phyloP scores from a whole-genome alignment of 257 asterid species.

The Linderniella brevidens region DNA sequence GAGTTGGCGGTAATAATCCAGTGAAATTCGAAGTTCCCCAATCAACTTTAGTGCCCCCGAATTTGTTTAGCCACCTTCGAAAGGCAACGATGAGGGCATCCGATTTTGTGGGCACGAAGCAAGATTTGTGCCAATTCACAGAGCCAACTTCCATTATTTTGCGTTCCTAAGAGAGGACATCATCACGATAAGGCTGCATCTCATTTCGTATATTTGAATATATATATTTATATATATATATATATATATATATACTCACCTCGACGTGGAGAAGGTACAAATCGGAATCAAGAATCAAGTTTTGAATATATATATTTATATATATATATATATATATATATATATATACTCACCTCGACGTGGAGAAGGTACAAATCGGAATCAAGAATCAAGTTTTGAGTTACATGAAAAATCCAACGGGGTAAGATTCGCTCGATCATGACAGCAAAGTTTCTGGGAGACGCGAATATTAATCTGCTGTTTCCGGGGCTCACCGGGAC shows the following conservation, averaged over 20 bases:
- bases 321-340: neutral
- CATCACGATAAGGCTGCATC: neutral
- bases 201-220: neutral
- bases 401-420: slow-evolving; percentile 59
- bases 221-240: neutral
- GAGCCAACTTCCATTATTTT: slow-evolving; percentile 39
- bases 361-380: slow-evolving; percentile 84
- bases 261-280: slow-evolving; percentile 72
- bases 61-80: slow-evolving; percentile 69
- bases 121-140: slow-evolving; percentile 53
- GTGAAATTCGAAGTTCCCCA: slow-evolving; percentile 36
- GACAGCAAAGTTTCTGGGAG: slow-evolving; percentile 65
- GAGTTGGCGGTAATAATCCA: slow-evolving; percentile 51
- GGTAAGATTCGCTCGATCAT: slow-evolving; percentile 51
- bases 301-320: slow-evolving; percentile 19
- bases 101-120: slow-evolving; percentile 64
- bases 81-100: slow-evolving; percentile 44
- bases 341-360: slow-evolving; percentile 34
- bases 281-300: slow-evolving; percentile 73
- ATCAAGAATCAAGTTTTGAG: slow-evolving; percentile 63
- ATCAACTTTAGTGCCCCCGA: slow-evolving; percentile 44
- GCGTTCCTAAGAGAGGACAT: slow-evolving; percentile 33
- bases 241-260: slow-evolving; percentile 20
- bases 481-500: slow-evolving; percentile 80
- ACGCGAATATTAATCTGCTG: slow-evolving; percentile 56